Conservation (phyloP, 1,139 yeast genomes). For the Kurtzmaniella natalensis region DNA sequence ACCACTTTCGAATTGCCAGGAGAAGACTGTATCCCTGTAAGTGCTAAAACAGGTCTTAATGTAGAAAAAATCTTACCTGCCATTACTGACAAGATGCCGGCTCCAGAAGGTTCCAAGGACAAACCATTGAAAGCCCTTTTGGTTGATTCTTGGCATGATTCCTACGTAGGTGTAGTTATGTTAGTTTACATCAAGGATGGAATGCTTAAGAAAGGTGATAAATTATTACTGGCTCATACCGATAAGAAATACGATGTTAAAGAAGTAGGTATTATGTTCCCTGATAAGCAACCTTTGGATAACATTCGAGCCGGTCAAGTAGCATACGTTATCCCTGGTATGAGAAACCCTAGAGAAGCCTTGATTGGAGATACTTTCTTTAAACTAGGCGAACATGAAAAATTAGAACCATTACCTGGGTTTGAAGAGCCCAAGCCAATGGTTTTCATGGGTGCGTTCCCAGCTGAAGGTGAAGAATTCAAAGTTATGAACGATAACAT, state of each 20-base stretch:
- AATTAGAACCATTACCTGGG: conserved; percentile 80
- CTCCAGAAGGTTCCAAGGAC: conserved; percentile 52
- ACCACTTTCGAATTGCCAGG: conserved; percentile 74
- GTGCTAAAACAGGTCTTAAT: conserved; percentile 88
- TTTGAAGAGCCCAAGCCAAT: conserved; percentile 96
- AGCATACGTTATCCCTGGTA: conserved; percentile 89
- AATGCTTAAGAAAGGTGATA: conserved; percentile 64
- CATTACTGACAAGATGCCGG: conserved; percentile 71
- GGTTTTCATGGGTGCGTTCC: conserved; percentile 98
- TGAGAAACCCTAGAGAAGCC: conserved; percentile 85
- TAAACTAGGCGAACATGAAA: conserved; percentile 57
- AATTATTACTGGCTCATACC: conserved; percentile 74
- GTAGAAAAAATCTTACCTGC: conserved; percentile 75
- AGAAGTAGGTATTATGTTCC: conserved; percentile 95
- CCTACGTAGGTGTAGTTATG: conserved; percentile 89
- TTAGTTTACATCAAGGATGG: conserved; percentile 87
- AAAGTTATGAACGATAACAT: conserved; percentile 86
- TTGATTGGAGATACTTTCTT: conserved; percentile 88
- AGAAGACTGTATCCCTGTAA: conserved; percentile 76
- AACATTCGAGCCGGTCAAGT: conserved; percentile 83
- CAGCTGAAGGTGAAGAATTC: conserved; percentile 91
- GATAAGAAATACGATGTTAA: conserved; percentile 75
- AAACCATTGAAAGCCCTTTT: conserved; percentile 71
- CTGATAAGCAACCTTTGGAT: conserved; percentile 68
- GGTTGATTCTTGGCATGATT: conserved; percentile 97